Conservation (phyloP, 192 early-diverging fungal species). For the Entomortierella lignicola region DNA sequence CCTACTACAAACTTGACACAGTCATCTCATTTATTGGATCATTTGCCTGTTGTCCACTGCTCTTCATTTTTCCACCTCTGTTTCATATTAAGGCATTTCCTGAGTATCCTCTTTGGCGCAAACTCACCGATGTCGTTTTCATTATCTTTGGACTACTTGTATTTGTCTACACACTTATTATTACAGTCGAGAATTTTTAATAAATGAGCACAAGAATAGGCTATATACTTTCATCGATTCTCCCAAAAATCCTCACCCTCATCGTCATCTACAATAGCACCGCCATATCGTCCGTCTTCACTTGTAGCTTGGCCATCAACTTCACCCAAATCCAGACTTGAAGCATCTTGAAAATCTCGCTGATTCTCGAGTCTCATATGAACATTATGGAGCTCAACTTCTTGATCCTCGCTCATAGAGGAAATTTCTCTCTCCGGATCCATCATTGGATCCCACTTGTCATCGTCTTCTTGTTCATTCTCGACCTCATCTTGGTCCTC, state of each 20-base stretch:
- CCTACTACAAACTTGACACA: conserved; percentile 85
- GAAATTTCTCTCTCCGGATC: conserved; percentile 44
- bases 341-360: conserved; percentile 47
- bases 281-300: conserved; percentile 46
- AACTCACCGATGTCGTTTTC: conserved; percentile 66
- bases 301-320: conserved; percentile 19
- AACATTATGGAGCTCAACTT: conserved; percentile 32
- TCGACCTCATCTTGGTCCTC: neutral
- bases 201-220: neutral
- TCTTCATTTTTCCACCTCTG: conserved; percentile 88
- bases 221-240: conserved; percentile 27
- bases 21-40: conserved; percentile 89
- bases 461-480: conserved; percentile 9
- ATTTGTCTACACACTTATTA: conserved; percentile 74
- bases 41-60: conserved; percentile 75
- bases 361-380: conserved; percentile 46
- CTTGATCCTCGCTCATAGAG: conserved; percentile 40
- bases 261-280: conserved; percentile 35
- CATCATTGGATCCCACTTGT: conserved; percentile 14
- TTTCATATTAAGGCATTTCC: conserved; percentile 77
- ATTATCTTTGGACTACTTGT: conserved; percentile 71
- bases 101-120: conserved; percentile 52
- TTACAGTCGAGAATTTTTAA: conserved; percentile 62
- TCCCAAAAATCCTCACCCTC: conserved; percentile 54
- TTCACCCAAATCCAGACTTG: conserved; percentile 42